A percentile compares a stretch with the other conserved stretches of the same genome.
phyloP scores from a whole-genome alignment of 139 green algal genomes.

The Picochlorum costavermella region DNA sequence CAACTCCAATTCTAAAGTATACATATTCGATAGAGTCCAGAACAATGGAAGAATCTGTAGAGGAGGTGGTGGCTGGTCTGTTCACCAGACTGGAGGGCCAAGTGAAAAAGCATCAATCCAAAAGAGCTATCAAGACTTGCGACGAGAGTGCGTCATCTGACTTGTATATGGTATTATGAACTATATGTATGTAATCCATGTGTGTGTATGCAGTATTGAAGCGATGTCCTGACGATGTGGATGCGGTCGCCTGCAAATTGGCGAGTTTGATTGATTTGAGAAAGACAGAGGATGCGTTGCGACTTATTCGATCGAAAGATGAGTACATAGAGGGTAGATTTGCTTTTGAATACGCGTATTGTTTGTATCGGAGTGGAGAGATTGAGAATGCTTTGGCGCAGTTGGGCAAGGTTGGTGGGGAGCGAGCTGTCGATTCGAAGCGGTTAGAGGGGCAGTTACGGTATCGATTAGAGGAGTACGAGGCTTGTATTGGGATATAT shows the following conservation, averaged over 20 bases:
- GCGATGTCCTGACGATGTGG: conserved; percentile 45
- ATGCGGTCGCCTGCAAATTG: conserved; percentile 58
- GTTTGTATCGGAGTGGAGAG: conserved; percentile 62
- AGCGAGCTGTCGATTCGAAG: conserved; percentile 25
- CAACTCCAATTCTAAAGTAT: too few species aligned
- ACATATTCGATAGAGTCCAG: too few species aligned
- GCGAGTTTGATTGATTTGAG: conserved; percentile 49
- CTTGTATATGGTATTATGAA: not conserved
- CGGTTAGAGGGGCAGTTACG: conserved; percentile 79
- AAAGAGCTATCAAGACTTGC: conserved; percentile 47
- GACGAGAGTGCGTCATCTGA: conserved; percentile 49
- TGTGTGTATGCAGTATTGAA: conserved; percentile 55
- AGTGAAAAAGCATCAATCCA: conserved; percentile 44
- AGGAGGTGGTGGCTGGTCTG: conserved; percentile 27
- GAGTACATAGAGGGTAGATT: conserved; percentile 18
- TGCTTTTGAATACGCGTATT: conserved; percentile 78
- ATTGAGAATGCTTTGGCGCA: conserved; percentile 45
- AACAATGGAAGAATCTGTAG: not conserved
- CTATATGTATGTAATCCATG: not conserved
- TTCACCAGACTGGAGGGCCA: conserved; percentile 45
- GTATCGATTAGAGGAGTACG: conserved; percentile 56
- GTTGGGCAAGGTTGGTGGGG: conserved; percentile 10
- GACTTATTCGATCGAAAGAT: conserved; percentile 19
- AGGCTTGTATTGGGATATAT: conserved; percentile 48
- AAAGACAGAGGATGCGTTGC: conserved; percentile 48